These are phyloP conservation scores for Carex parvula DNA, from an alignment of 176 grass and related monocot genomes.

Conservation along the genomic window DNA sequence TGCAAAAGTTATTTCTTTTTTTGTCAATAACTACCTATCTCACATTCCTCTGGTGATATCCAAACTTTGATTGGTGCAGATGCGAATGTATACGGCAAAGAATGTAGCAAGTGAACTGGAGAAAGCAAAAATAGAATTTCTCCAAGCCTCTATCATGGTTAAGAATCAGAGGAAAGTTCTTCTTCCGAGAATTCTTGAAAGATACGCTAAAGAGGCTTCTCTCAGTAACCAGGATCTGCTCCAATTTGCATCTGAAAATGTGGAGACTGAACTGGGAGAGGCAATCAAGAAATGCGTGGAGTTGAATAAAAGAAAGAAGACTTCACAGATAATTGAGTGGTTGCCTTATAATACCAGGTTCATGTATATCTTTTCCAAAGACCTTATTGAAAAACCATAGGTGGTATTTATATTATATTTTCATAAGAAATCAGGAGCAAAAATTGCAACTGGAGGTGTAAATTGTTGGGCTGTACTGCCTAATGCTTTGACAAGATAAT, in stretches of 20 bases:
- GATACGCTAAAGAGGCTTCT: conserved; percentile 66
- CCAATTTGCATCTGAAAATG: conserved; percentile 46
- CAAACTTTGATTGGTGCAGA: conserved; percentile 38
- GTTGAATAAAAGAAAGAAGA: conserved; percentile 43
- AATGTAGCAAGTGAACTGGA: conserved; percentile 73
- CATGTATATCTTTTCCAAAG: conserved; percentile 59
- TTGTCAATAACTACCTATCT: neutral
- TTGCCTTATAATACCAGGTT: conserved; percentile 84
- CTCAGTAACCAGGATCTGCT: conserved; percentile 52
- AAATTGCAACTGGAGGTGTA: neutral
- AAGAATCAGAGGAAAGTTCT: conserved; percentile 72
- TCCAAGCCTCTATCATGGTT: conserved; percentile 60
- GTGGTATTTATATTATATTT: conserved; percentile 5
- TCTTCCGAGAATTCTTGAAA: conserved; percentile 68
- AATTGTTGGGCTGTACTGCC: neutral
- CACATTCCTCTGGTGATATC: neutral
- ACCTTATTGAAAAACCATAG: conserved; percentile 53
- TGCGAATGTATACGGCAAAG: conserved; percentile 83
- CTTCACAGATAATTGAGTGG: conserved; percentile 78
- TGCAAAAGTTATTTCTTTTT: neutral
- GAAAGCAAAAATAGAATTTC: conserved; percentile 80
- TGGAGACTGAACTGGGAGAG: conserved; percentile 41
- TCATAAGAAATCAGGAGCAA: neutral
- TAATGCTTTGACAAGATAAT: neutral
- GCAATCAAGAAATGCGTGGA: conserved; percentile 34